Evolutionary conservation across 169 alveolate species (phyloP).

Genomic region (Eimeria brunetti): DNA sequence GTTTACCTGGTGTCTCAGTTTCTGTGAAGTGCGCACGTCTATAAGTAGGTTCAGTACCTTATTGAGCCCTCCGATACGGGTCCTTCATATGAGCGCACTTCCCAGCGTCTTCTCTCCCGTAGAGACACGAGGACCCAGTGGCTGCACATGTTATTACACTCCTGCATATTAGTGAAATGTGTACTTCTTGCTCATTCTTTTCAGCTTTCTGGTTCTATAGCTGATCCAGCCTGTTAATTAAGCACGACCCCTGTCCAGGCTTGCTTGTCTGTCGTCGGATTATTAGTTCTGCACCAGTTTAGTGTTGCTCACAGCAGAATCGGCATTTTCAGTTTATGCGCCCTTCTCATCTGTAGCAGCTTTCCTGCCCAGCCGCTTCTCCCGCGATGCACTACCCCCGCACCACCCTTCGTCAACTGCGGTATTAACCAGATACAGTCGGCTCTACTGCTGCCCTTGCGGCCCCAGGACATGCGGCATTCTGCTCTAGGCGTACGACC

Average conservation of each 20-base stretch:
- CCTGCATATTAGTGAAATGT: not conserved
- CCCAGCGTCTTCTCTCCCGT: not conserved
- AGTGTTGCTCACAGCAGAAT: not conserved
- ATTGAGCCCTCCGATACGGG: not conserved
- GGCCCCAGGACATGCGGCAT: not conserved
- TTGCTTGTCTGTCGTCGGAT: not conserved
- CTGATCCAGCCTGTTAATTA: not conserved
- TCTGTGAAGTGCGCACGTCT: not conserved
- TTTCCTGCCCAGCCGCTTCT: not conserved
- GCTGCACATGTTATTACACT: not conserved
- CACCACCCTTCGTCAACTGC: not conserved
- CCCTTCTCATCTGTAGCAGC: not conserved
- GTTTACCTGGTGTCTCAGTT: not conserved
- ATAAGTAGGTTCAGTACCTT: not conserved
- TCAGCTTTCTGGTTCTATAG: not conserved
- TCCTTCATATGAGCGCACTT: not conserved
- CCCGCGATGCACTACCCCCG: no score
- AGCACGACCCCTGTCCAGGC: not conserved
- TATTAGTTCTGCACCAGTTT: not conserved
- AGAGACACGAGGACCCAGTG: not conserved
- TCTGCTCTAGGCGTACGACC: not conserved
- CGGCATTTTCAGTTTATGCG: not conserved
- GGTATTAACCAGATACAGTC: not conserved
- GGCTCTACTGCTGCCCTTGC: not conserved
- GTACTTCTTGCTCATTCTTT: not conserved